Evolutionary conservation across 352 stramenopile genomes (phyloP).

Genomic region (Globisporangium cederbergense): DNA sequence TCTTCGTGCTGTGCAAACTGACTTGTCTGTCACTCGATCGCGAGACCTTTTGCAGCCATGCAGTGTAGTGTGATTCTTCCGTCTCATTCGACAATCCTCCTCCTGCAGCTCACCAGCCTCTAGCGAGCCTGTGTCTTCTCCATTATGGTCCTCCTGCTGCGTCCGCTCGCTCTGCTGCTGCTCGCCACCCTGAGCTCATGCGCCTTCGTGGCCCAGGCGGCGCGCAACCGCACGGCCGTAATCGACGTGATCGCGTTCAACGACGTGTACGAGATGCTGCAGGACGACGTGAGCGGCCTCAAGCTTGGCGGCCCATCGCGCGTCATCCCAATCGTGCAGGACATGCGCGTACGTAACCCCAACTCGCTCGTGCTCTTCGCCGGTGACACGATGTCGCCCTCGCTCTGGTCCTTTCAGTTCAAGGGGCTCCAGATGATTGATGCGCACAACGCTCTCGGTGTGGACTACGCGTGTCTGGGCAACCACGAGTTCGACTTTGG

Average conservation of each 20-base stretch:
- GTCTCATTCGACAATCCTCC: neutral
- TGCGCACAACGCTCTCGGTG: conserved; percentile 67
- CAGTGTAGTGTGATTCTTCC: neutral
- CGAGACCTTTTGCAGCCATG: neutral
- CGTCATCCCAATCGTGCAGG: conserved; percentile 59
- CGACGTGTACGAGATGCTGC: conserved; percentile 79
- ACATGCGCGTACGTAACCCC: conserved; percentile 49
- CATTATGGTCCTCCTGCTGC: neutral
- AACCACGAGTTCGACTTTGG: conserved; percentile 85
- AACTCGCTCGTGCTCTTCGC: conserved; percentile 79
- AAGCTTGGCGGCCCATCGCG: conserved; percentile 71
- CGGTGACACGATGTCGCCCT: conserved; percentile 78
- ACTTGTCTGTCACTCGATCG: neutral
- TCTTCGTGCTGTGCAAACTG: neutral
- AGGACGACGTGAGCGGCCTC: conserved; percentile 56
- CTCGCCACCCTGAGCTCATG: neutral
- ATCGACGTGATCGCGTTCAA: conserved; percentile 76
- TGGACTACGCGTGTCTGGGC: conserved; percentile 70
- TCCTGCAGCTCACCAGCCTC: neutral
- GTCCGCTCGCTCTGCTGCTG: neutral
- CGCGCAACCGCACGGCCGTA: conserved; percentile 40
- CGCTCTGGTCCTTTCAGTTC: conserved; percentile 79
- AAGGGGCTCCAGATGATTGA: conserved; percentile 78
- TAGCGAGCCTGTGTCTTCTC: no score
- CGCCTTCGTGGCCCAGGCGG: neutral